A percentile compares a stretch with the other conserved stretches of the same genome.
Conservation (phyloP, 495 filamentous ascomycete genomes). For the Pseudevernia furfuracea region DNA sequence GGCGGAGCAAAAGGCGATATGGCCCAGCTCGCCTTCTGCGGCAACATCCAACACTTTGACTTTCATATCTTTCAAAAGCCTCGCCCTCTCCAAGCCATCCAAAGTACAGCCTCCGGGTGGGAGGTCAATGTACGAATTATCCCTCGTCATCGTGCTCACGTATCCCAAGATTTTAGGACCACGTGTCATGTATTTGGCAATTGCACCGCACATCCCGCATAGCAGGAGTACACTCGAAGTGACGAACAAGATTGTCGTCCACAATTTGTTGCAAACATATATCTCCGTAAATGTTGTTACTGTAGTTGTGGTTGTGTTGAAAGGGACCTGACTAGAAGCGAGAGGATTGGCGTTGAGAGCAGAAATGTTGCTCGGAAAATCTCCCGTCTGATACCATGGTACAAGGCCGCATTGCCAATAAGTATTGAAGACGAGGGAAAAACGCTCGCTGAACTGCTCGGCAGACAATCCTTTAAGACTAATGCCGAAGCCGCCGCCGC, state of each 20-base stretch:
- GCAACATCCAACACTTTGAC: background rate
- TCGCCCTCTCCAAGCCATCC: slow-evolving; percentile 10
- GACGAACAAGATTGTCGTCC: background rate
- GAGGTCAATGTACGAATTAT: slow-evolving; percentile 3
- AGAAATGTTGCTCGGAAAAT: background rate
- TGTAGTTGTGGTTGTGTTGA: background rate
- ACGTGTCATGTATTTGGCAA: background rate
- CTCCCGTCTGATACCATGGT: background rate
- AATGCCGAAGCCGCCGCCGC: background rate
- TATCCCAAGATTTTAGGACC: background rate
- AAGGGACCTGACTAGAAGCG: background rate
- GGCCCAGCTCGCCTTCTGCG: background rate
- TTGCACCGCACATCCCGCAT: background rate
- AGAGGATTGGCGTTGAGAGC: background rate
- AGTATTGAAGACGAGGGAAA: slow-evolving; percentile 5
- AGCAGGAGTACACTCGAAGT: background rate
- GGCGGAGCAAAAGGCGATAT: background rate
- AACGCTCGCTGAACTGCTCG: background rate
- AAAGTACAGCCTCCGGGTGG: slow-evolving; percentile 7
- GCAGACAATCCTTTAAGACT: background rate
- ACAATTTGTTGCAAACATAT: background rate
- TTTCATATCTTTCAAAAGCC: background rate
- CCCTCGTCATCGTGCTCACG: slow-evolving; percentile 3
- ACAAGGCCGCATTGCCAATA: slow-evolving; percentile 5
- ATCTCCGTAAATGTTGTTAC: background rate